Evolutionary conservation across 257 asterid species (phyloP), one percentile per base, ranked within the genome.

Genomic region (Solanum microdontum): DNA sequence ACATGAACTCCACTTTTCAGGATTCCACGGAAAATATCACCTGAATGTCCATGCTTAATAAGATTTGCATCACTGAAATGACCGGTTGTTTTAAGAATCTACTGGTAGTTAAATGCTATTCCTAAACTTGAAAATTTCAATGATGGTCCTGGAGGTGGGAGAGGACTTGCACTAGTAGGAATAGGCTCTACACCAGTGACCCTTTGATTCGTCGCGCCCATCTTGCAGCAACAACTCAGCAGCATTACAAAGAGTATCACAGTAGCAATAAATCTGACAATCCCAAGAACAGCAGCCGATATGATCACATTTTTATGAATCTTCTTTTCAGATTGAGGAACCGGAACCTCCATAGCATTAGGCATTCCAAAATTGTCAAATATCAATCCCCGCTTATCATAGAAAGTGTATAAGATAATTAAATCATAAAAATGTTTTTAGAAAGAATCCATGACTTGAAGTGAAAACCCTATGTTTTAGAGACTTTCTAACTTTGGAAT

Each of bases 351-450:
- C 4, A 91, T 88, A 66, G 84, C 89, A 84, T 89, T 91, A 84
- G 94, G 92, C 90, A 84, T 73, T 84, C 99, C 99, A 88, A 95
- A 94, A 90, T 93, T 92, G 90, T 97, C 99, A 86, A 96, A 95
- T 26, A 86, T 87, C 91, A 95, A 92, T 83, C 93, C 94, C 89
- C 95, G 92, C 30, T 87, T 93, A 13, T 93, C 89, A 79, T 97
- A 97, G 88, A 97, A 97, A 28, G 95, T 15, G 30, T 23, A 33
- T 79, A 40, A 40, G 14, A 11, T 40, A 40, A 40, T 40, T 40
- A 40, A 40, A 40, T 40, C 48, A 40, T 40, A 40, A 40, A 40
- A 40, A 11, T 1, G 2, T 40, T 40, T 40, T 40, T 40, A 40
- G 14, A 40, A 40, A 11, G 4, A 11, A 40, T 40, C 48, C 48